A percentile compares a stretch with the other conserved stretches of the same genome.
phyloP scores from a whole-genome alignment of 2,329 filamentous ascomycete genomes.

The Ceratocystis destructans region DNA sequence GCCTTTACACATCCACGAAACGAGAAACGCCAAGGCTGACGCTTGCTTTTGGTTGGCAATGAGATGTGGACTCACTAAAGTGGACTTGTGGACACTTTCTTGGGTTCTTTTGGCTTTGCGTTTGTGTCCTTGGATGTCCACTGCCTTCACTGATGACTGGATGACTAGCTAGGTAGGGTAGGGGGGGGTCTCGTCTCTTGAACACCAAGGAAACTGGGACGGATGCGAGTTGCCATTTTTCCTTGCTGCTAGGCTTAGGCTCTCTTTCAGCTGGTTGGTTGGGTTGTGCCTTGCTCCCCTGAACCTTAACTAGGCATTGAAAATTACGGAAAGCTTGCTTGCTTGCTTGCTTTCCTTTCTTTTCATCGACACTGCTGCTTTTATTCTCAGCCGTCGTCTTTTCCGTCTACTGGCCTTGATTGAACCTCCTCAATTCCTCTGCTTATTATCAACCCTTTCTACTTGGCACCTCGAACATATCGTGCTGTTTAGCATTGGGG shows the following conservation, averaged over 20 bases:
- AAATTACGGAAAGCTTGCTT: slow-evolving; percentile 11
- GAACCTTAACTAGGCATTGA: slow-evolving; percentile 10
- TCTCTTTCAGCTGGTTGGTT: slow-evolving; percentile 6
- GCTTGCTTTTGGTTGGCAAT: neutral
- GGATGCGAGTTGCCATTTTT: slow-evolving; percentile 6
- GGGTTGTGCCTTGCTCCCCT: slow-evolving; percentile 11
- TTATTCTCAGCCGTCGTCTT: neutral
- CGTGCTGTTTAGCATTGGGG: neutral
- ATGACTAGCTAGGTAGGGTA: neutral
- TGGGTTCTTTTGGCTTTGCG: slow-evolving; percentile 5
- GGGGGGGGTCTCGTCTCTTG: neutral
- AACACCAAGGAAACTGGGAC: neutral
- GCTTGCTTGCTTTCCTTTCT: slow-evolving; percentile 11
- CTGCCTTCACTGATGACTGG: slow-evolving; percentile 2
- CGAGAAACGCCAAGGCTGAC: neutral
- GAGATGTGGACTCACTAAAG: slow-evolving; percentile 9
- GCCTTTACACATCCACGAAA: neutral
- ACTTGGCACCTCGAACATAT: neutral
- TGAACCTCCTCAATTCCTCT: neutral
- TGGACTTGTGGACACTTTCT: slow-evolving; percentile 9
- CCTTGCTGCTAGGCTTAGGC: slow-evolving; percentile 5
- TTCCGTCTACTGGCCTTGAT: neutral
- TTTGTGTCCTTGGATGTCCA: neutral
- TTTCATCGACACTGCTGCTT: neutral
- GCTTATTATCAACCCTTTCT: neutral